Evolutionary conservation across 345 rosid species (phyloP), one percentile per base, ranked within the genome.

Genomic region (Corchorus capsularis): DNA sequence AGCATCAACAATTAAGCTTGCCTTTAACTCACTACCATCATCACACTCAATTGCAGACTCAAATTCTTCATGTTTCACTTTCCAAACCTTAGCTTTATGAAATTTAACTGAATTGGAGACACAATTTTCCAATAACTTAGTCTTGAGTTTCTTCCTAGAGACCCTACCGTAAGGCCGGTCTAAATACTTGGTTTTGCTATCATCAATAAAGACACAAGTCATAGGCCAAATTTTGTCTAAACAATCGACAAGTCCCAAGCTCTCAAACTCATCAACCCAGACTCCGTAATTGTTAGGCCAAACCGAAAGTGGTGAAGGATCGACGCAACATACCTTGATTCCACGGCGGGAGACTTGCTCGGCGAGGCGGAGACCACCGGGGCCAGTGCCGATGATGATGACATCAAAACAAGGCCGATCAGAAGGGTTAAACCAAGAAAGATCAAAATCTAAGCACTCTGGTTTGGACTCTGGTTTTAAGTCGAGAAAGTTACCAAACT

Each of bases 231-330:
- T 85, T 72, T 80, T 83, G 77, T 91, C 90, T 75, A 89, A 62
- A 77, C 89, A 89, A 66, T 87, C 91, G 13, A 8, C 79, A 27
- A 91, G 85, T 53, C 85, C 91, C 75, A 91, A 68, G 60, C 66
- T 67, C 78, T 89, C 88, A 75, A 91, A 83, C 85, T 91, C 95
- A 75, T 91, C 95, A 22, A 91, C 93, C 95, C 95, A 91, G 9
- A 81, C 87, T 53, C 95, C 95, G 69, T 89, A 91, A 74, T 89
- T 91, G 65, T 84, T 85, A 62, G 93, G 85, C 93, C 91, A 87
- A 70, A 54, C 14, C 41, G 91, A 85, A 67, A 91, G 91, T 6
- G 91, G 93, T 19, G 90, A 89, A 62, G 93, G 88, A 80, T 91
- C 95, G 37, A 91, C 82, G 47, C 93, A 91, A 17, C 93, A 89